Evolutionary conservation across 257 asterid species (phyloP).

Genomic region (Phtheirospermum japonicum): DNA sequence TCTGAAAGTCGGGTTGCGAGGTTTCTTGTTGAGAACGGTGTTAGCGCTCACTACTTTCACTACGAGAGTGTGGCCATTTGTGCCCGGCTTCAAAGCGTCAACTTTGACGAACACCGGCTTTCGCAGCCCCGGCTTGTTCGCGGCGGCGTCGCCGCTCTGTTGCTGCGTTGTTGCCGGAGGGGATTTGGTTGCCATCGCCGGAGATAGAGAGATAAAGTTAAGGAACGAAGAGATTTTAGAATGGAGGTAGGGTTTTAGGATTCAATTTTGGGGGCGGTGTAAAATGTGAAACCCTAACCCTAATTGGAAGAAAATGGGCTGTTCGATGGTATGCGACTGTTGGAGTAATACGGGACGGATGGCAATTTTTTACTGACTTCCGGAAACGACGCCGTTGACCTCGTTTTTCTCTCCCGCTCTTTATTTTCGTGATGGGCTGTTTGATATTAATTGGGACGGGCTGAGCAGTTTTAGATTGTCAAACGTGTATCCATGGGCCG

Average conservation of each 20-base stretch:
- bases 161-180: conserved; percentile 34
- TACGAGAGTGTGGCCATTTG: conserved; percentile 60
- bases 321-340: no score
- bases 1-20: conserved; percentile 53
- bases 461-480: no score
- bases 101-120: conserved; percentile 76
- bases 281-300: conserved; percentile 54
- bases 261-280: conserved; percentile 9
- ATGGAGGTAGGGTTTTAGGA: conserved; percentile 12
- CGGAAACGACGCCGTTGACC: conserved; percentile 13
- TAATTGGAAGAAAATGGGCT: conserved; percentile 27
- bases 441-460: neutral
- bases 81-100: conserved; percentile 65
- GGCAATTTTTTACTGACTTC: neutral
- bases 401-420: neutral
- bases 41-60: conserved; percentile 64
- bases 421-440: conserved; percentile 10
- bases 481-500: no score
- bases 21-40: conserved; percentile 68
- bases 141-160: conserved; percentile 32
- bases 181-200: conserved; percentile 55
- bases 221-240: neutral
- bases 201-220: neutral
- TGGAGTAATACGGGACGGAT: no score
- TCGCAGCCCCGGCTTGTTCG: conserved; percentile 49